These are phyloP conservation scores for Triticum aestivum DNA, from an alignment of 176 grass and related monocot species.

Conservation along the genomic window IWGSC_CS_RefSeq_v2.1 NC_057814.1:106465561-106466060, in stretches of 20 bases:
- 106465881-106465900: slow-evolving; percentile 79
- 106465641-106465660: neutral
- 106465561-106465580: slow-evolving; percentile 31
- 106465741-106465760: slow-evolving; percentile 79
- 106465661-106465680: slow-evolving; percentile 11
- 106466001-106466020: slow-evolving; percentile 23
- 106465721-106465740: slow-evolving; percentile 75
- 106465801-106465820: slow-evolving; percentile 64
- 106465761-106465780: slow-evolving; percentile 68
- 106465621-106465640: slow-evolving; percentile 24
- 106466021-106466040: neutral
- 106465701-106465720: slow-evolving; percentile 1
- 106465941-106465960: slow-evolving; percentile 53
- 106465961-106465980: neutral
- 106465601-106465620: slow-evolving; percentile 80
- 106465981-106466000: neutral
- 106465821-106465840: slow-evolving; percentile 76
- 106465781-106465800: slow-evolving; percentile 80
- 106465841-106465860: slow-evolving; percentile 85
- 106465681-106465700: neutral
- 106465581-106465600: slow-evolving; percentile 89
- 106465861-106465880: slow-evolving; percentile 74
- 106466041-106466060: slow-evolving; percentile 87
- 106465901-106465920: slow-evolving; percentile 81
- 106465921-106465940: slow-evolving; percentile 84